A percentile compares a stretch with the other conserved stretches of the same genome.
phyloP scores from a whole-genome alignment of 768 basidiomycete species.

The Ramaria rubella region DNA sequence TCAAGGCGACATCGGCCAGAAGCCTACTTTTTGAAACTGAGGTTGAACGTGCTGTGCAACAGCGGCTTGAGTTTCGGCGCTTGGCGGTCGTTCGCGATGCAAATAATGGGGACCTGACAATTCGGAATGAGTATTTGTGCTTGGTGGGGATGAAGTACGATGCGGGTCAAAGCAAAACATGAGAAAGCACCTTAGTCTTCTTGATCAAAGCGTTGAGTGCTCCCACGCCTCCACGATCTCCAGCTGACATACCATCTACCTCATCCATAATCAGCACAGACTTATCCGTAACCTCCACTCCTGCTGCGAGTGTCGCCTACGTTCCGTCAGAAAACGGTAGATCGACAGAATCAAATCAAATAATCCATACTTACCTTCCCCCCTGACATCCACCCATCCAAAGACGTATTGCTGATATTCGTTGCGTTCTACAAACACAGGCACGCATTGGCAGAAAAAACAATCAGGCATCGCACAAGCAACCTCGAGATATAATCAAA shows the following conservation, averaged over 20 bases:
- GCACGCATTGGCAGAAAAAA: neutral
- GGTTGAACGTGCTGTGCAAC: constrained; percentile 56
- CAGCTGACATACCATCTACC: constrained; percentile 98
- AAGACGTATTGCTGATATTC: constrained; percentile 81
- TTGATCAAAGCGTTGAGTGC: constrained; percentile 88
- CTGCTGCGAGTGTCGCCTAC: constrained; percentile 58
- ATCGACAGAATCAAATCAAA: neutral
- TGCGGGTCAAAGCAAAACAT: neutral
- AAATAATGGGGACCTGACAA: constrained; percentile 91
- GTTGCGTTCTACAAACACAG: constrained; percentile 57
- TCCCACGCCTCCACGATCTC: constrained; percentile 94
- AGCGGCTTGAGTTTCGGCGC: constrained; percentile 92
- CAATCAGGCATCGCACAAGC: neutral
- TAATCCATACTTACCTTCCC: constrained; percentile 34
- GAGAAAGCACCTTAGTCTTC: constrained; percentile 70
- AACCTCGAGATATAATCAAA: neutral
- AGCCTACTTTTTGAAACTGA: constrained; percentile 71
- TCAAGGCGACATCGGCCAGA: neutral
- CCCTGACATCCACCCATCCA: constrained; percentile 80
- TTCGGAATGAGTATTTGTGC: neutral
- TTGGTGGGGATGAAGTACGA: neutral
- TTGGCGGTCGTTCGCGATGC: constrained; percentile 87
- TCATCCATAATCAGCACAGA: constrained; percentile 98
- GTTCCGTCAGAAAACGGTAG: neutral
- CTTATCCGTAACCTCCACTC: constrained; percentile 67